Conservation (phyloP, 805 yeast species). For the Teunomyces funiuensis region DNA sequence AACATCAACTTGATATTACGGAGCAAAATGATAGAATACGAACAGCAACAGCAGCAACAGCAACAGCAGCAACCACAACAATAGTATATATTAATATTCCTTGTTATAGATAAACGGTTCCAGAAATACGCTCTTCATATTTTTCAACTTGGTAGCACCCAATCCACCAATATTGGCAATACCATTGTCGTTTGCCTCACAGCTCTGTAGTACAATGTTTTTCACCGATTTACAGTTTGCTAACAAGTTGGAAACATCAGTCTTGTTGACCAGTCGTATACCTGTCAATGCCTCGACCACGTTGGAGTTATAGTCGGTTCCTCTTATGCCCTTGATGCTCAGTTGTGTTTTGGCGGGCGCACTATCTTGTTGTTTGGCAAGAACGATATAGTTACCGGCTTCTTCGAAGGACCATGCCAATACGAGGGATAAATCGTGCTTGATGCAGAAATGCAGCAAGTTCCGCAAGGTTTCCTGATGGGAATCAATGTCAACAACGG, state of each 20-base stretch:
- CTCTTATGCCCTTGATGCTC: conserved; percentile 43
- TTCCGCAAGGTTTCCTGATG: conserved; percentile 49
- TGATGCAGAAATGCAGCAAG: conserved; percentile 47
- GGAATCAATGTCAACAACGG: conserved; percentile 65
- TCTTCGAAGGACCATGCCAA: conserved; percentile 55
- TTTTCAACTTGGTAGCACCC: conserved; percentile 46
- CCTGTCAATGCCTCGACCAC: conserved; percentile 47
- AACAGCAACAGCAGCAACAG: conserved; percentile 23
- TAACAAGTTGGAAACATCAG: conserved; percentile 51
- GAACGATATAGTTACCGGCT: conserved; percentile 43
- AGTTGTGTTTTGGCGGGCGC: conserved; percentile 27
- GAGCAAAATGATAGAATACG: conserved; percentile 49
- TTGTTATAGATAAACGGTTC: conserved; percentile 53
- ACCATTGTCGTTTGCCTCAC: conserved; percentile 16
- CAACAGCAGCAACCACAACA: not conserved
- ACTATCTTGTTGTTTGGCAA: conserved; percentile 37
- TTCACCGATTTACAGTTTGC: conserved; percentile 49
- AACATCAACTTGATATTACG: conserved; percentile 60
- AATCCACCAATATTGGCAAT: conserved; percentile 45
- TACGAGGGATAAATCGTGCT: conserved; percentile 49
- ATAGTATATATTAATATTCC: conserved; percentile 19
- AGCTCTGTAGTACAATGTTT: conserved; percentile 35
- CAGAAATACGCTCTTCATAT: conserved; percentile 39
- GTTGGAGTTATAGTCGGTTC: conserved; percentile 45
- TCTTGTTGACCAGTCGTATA: conserved; percentile 49